Evolutionary conservation across 257 asterid species (phyloP), one percentile per base, ranked within the genome.

Genomic region (Nicotiana obtusifolia): DNA sequence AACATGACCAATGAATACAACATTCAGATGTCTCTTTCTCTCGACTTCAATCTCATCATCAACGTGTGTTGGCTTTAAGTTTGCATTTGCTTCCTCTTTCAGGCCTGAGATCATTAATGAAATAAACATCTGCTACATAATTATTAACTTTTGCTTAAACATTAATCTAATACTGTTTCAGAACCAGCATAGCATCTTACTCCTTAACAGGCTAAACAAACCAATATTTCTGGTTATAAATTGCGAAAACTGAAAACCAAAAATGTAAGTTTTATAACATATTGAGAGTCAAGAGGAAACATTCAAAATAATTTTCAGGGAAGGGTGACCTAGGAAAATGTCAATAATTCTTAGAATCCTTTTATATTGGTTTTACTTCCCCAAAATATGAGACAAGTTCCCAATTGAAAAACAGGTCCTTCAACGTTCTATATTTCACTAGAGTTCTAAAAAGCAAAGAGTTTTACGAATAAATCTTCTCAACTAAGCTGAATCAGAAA

Each of bases 1-100:
- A 77, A 95, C 98, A 73, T 95, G 99, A 65, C 98, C 99, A 68
- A 93, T 95, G 84, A 93, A 93, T 30, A 95, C 99, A 84, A 90
- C 98, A 89, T 95, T 95, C 87, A 95, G 85, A 81, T 95, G 99
- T 33, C 98, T 85, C 89, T 95, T 95, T 30, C 10, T 88, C 16
- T 71, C 88, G 30, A 67, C 86, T 24, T 87, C 91, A 78, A 3
- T 78, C 80, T 82, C 44, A 7, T 37, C 94, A 52, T 86, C 61
- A 5, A 17, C 60, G 1, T 54, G 77, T 10, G 54, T 35, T 19
- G 54, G 10, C 17, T 76, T 10, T 61, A 68, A 22, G 54, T 69
- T 69, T 69, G 33, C 57, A 41, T 69, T 69, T 37, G 33, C 57
- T 69, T 69, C 77, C 33, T 20, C 49, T 20, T 69, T 41, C 77